A percentile compares a stretch with the other conserved stretches of the same genome.
Evolutionary conservation across 148 eudicot species (phyloP).

Genomic region (Polygonum aviculare): DNA sequence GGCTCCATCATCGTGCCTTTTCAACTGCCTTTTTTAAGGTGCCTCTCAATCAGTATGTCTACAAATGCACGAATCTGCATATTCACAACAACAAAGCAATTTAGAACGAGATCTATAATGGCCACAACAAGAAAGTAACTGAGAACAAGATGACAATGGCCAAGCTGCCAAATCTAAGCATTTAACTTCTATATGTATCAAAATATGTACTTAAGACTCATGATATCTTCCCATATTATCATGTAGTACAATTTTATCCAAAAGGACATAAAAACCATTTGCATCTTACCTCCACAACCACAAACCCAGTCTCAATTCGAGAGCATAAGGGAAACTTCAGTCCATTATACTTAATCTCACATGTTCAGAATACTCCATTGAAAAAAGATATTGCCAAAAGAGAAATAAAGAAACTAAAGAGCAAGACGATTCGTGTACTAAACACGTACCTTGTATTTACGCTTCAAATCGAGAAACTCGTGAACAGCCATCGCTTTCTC

Average conservation of each 20-base stretch:
- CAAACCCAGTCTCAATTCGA: neutral
- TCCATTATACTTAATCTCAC: neutral
- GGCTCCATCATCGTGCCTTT: conserved; percentile 27
- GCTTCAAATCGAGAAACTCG: conserved; percentile 94
- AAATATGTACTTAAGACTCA: neutral
- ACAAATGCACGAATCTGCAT: conserved; percentile 94
- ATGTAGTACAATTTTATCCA: neutral
- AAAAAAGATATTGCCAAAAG: neutral
- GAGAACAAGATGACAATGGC: neutral
- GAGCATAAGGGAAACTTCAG: neutral
- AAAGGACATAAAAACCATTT: neutral
- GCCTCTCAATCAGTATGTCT: conserved; percentile 83
- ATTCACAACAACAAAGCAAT: conserved; percentile 9
- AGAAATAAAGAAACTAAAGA: neutral
- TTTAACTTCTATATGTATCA: neutral
- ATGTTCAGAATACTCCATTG: neutral
- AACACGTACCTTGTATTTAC: conserved; percentile 71
- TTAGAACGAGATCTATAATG: neutral
- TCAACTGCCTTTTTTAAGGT: conserved; percentile 53
- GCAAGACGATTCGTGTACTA: neutral
- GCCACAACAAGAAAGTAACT: conserved; percentile 7
- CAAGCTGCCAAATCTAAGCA: neutral
- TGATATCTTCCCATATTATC: neutral
- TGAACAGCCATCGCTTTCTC: conserved; percentile 81
- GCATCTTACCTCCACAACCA: neutral